These are phyloP conservation scores for Puccinia triticina DNA, from an alignment of 1,284 basidiomycete genomes.

Conservation along the genomic window DNA sequence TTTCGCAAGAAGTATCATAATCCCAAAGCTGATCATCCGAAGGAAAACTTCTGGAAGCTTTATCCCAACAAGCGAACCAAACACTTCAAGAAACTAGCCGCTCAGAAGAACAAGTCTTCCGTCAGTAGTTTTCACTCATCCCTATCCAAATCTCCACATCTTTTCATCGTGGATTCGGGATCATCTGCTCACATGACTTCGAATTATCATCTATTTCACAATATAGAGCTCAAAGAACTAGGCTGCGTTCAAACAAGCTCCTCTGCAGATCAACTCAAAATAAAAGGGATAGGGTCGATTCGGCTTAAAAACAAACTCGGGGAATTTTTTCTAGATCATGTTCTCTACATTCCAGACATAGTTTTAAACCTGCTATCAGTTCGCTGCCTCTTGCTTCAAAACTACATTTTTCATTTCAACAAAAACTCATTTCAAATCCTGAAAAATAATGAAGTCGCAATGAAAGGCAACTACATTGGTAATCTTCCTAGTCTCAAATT, in stretches of 20 bases:
- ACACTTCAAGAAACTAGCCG: too few relatives aligned
- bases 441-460: too few relatives aligned
- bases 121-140: too few relatives aligned
- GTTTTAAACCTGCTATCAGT: too few relatives aligned
- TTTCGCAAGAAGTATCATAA: too few relatives aligned
- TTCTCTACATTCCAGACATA: neutral
- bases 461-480: neutral
- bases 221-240: too few relatives aligned
- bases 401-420: too few relatives aligned
- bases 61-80: neutral
- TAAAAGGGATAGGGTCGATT: neutral
- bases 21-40: too few relatives aligned
- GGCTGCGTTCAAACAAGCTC: neutral
- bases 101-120: too few relatives aligned
- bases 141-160: too few relatives aligned
- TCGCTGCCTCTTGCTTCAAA: neutral
- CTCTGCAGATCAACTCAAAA: neutral
- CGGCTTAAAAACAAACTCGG: neutral
- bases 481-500: neutral
- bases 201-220: neutral
- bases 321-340: neutral
- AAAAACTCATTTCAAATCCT: too few relatives aligned
- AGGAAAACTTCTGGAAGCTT: neutral
- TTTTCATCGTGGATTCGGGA: neutral
- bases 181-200: slow-evolving; percentile 2